Evolutionary conservation across 352 stramenopile species (phyloP).

Genomic region (Pythium rishiriense): DNA sequence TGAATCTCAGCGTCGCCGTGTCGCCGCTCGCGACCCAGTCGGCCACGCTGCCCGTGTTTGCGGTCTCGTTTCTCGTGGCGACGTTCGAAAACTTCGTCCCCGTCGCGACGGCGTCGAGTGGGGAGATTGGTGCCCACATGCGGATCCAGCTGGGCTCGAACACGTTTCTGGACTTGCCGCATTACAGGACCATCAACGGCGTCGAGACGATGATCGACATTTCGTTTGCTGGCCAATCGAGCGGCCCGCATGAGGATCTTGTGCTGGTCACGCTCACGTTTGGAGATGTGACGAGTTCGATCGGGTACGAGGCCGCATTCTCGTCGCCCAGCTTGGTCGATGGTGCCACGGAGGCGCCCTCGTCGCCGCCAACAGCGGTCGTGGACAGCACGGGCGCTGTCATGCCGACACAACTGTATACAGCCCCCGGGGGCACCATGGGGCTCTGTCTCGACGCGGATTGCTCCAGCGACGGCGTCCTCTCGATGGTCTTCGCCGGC

Average conservation of each 20-base stretch:
- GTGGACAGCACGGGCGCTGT: background rate
- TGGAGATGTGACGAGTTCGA: background rate
- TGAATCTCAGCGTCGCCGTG: slow-evolving; percentile 1
- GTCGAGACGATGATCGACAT: background rate
- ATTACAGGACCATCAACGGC: background rate
- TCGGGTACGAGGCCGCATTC: background rate
- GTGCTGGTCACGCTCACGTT: background rate
- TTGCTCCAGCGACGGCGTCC: background rate
- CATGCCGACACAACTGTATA: background rate
- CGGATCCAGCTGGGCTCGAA: background rate
- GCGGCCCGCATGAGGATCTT: background rate
- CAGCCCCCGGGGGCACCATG: background rate
- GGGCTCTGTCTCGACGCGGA: background rate
- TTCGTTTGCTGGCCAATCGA: background rate
- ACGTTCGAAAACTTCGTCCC: background rate
- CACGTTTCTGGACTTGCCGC: background rate
- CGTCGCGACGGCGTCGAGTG: background rate
- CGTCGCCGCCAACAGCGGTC: too few species aligned
- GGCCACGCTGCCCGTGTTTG: background rate
- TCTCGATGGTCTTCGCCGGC: background rate
- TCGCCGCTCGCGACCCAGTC: background rate
- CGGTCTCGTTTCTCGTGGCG: background rate
- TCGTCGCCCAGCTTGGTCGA: background rate
- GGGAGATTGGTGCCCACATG: too few species aligned
- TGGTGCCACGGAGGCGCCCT: too few species aligned